Evolutionary conservation across 2,329 filamentous ascomycete species (phyloP), one percentile per base, ranked within the genome.

Genomic region (Aurifilum marmelostoma): DNA sequence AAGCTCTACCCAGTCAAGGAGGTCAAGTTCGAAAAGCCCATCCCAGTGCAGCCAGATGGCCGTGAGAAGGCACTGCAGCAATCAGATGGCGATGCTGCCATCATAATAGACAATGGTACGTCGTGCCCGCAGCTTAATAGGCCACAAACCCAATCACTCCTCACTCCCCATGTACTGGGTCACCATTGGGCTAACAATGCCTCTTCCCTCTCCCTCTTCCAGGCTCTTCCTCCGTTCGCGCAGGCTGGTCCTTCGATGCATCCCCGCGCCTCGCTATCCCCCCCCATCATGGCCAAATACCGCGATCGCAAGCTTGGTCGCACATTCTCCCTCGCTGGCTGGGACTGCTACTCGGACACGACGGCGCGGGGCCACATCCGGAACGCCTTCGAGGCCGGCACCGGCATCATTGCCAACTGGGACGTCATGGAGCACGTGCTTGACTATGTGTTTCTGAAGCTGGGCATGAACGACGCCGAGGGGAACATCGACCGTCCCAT

Each of bases 61-160:
- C 94, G 91, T 76, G 85, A 88, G 75, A 85, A 87, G 73, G 94
- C 92, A 70, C 85, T 87, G 64, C 81, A 87, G 68, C 78, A 77
- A 29, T 81, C 85, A 27, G 79, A 84, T 21, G 85, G 83, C 69
- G 82, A 83, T 60, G 92, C 90, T 65, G 93, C 94, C 64, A 97
- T 99, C 76, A 92, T 99, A 72, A 98, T 99, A 77, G 96, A 99
- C 83, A 97, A 97, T 91, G 96, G 94, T 97, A 82, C 71, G 80
- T 61, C 27, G 37, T 39, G 58, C 59, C 61, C n/a, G 16, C 16
- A 52, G 12, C 21, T 39, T 8, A 34, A 34, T 8, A 34, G 34
- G 4, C 43, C 11, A 54, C 12, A 24, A n/a, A 27, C n/a, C 50
- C n/a, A n/a, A 27, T 66, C 32, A 16, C 60, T n/a, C n/a, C 54